Percentiles rank a stretch among this genome's conserved stretches.
These are phyloP conservation scores for Rhododendron molle DNA, from an alignment of 148 eudicot genomes.

Conservation along the genomic window DNA sequence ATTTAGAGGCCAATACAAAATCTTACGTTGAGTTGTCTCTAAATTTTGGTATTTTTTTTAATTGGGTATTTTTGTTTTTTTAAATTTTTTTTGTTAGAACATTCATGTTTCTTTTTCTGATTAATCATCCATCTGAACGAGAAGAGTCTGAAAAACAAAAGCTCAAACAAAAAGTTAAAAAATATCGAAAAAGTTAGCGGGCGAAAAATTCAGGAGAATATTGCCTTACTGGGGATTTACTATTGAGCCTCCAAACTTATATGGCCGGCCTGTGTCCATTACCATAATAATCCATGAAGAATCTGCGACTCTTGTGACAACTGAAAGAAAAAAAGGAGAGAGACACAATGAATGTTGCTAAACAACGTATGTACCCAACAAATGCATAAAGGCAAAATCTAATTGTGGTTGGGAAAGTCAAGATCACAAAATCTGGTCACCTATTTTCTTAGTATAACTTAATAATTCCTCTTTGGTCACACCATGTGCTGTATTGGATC, in stretches of 20 bases:
- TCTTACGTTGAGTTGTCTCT: too few relatives aligned
- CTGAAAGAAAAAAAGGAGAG: too few relatives aligned
- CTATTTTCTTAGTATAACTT: neutral
- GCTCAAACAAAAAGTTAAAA: too few relatives aligned
- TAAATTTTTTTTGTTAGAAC: too few relatives aligned
- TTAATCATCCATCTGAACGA: too few relatives aligned
- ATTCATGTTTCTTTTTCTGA: too few relatives aligned
- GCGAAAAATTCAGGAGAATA: too few relatives aligned
- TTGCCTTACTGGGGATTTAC: neutral
- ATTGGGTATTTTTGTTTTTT: too few relatives aligned
- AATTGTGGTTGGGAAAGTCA: slow-evolving; percentile 5
- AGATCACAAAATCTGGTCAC: neutral
- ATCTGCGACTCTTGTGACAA: neutral
- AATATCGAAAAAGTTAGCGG: too few relatives aligned
- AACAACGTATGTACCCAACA: neutral
- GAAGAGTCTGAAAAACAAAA: too few relatives aligned
- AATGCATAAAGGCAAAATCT: neutral
- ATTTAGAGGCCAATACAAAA: too few relatives aligned
- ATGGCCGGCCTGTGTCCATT: neutral
- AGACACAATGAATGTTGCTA: neutral
- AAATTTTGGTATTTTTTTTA: too few relatives aligned
- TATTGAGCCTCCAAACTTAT: neutral
- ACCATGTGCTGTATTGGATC: neutral
- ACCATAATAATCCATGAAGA: neutral
- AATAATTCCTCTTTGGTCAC: neutral